Evolutionary conservation across 2,329 filamentous ascomycete genomes (phyloP), one percentile per base, ranked within the genome.

Genomic region (Dactylonectria estremocensis): DNA sequence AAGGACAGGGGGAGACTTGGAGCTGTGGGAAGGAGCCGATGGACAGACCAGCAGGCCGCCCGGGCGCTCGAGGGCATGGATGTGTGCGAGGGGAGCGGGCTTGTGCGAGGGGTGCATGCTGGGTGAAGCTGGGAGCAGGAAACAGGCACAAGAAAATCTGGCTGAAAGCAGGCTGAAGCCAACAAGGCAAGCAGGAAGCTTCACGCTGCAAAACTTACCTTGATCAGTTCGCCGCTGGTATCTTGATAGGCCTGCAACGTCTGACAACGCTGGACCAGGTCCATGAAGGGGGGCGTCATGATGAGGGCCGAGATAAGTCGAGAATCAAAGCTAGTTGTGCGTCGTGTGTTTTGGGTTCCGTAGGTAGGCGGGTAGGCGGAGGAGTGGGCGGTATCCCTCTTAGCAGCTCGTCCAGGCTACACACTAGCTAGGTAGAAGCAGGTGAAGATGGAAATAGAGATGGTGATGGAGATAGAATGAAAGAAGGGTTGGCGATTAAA

Each of bases 221-320:
- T 84, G 63, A 88, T 83, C 68, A 89, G 75, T 48, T 81, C 76
- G 62, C 87, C 82, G 49, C 77, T 83, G 14, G 74, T 78, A 43
- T 84, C 80, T 55, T 81, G 80, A 43, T 84, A 81, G 5, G 71
- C 57, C 66, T 84, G 82, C 52, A 88, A 77, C 43, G 77, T 72
- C 52, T 83, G 81, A 72, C 84, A 88, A 9, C 87, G 82, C 54
- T 82, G 77, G 67, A 86, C 75, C 71, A 89, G 87, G 53, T 84
- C 82, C 77, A 83, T 77, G 49, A 86, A 77, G 37, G 76, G 73
- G 40, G 74, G 66, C 13, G 76, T 66, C 72, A 78, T 80, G 53
- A 57, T 76, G 61, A 55, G 66, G 35, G 52, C 22, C 57, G 52
- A 20, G 57, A 58, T 49, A 43, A 57, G 37, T 61, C n/a, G 11